These are phyloP conservation scores for Grifola frondosa DNA, from an alignment of 1,284 basidiomycete species.

Conservation along the genomic window DNA sequence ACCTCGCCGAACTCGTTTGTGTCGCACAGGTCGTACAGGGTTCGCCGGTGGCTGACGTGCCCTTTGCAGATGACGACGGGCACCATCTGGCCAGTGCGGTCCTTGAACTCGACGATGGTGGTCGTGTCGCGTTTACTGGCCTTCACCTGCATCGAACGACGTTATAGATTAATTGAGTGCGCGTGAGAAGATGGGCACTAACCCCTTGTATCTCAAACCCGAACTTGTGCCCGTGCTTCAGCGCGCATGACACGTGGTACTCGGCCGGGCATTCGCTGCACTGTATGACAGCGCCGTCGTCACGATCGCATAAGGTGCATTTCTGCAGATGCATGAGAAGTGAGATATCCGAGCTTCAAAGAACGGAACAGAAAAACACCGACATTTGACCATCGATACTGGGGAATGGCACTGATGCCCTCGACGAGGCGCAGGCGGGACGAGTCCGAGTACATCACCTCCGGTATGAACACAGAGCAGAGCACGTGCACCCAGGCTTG, in stretches of 20 bases:
- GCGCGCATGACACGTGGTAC: constrained; percentile 91
- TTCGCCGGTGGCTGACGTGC: constrained; percentile 67
- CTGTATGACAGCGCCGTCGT: constrained; percentile 78
- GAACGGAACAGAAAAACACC: constrained; percentile 29
- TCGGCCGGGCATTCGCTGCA: constrained; percentile 82
- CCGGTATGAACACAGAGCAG: constrained; percentile 87
- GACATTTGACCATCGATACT: constrained; percentile 63
- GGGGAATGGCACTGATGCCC: constrained; percentile 77
- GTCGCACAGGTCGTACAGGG: constrained; percentile 82
- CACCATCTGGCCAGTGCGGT: constrained; percentile 81
- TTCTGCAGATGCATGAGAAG: constrained; percentile 37
- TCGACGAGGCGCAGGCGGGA: constrained; percentile 75
- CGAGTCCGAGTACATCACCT: constrained; percentile 79
- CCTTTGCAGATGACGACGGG: constrained; percentile 82
- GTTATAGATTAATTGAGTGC: constrained; percentile 6
- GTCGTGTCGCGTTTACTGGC: constrained; percentile 66
- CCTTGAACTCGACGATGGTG: constrained; percentile 78
- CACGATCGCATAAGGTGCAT: constrained; percentile 62
- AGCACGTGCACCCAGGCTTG: constrained; percentile 91
- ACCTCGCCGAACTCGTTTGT: constrained; percentile 82
- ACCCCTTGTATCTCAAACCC: constrained; percentile 89
- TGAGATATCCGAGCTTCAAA: background rate
- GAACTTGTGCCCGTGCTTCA: constrained; percentile 78
- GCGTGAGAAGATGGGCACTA: constrained; percentile 29
- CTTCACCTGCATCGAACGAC: constrained; percentile 56